Conservation (phyloP, 1,284 basidiomycete species). For the Pterulicium gracile region DNA sequence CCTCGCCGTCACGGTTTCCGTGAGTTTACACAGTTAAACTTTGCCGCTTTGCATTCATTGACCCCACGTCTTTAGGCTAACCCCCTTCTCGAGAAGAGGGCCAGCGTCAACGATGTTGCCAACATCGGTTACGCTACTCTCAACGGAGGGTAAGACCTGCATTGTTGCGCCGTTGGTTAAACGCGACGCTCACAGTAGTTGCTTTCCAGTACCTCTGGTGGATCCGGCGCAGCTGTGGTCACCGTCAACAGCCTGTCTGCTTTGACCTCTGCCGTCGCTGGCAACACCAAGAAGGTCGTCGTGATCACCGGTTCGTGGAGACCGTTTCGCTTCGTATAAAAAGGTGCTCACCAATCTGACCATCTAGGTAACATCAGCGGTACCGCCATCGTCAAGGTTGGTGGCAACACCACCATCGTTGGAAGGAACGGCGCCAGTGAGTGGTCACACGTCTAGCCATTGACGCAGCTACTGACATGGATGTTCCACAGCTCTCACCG, state of each 20-base stretch:
- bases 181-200: too few species aligned
- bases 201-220: conserved; percentile 29
- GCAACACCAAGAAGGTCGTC: conserved; percentile 32
- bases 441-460: conserved; percentile 9
- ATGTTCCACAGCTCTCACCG: conserved; percentile 21
- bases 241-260: conserved; percentile 31
- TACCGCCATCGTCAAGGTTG: conserved; percentile 27
- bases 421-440: conserved; percentile 19
- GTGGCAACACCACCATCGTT: conserved; percentile 33
- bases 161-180: too few species aligned
- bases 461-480: too few species aligned
- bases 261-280: conserved; percentile 30
- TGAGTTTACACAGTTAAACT: too few species aligned
- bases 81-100: conserved; percentile 21
- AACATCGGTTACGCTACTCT: conserved; percentile 30
- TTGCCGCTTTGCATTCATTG: too few species aligned
- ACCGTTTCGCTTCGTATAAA: too few species aligned
- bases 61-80: conserved; percentile 20
- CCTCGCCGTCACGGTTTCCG: too few species aligned
- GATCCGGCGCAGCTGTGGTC: conserved; percentile 28
- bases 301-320: conserved; percentile 32
- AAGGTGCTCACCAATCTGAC: too few species aligned
- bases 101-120: conserved; percentile 25
- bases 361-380: conserved; percentile 33
- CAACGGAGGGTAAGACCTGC: conserved; percentile 27